phyloP scores from a whole-genome alignment of 257 asterid species.

The Petrea volubilis region DNA sequence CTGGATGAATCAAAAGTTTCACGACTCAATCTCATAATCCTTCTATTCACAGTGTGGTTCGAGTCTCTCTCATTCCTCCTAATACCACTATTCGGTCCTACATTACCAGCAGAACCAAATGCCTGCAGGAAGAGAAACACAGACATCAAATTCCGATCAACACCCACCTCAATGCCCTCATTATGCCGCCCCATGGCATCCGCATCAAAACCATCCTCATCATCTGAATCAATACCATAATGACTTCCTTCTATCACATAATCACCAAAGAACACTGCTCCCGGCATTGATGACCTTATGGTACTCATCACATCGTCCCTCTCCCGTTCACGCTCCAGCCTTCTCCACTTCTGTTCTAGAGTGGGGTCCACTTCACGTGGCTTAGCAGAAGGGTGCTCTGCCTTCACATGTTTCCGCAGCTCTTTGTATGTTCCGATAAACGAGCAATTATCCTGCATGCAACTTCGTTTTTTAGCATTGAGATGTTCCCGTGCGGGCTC shows the following conservation, averaged over 20 bases:
- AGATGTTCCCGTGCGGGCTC: conserved; percentile 67
- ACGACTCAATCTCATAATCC: conserved; percentile 11
- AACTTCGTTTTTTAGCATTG: conserved; percentile 56
- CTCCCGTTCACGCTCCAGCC: conserved; percentile 71
- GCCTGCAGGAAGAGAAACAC: conserved; percentile 60
- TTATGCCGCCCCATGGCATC: conserved; percentile 35
- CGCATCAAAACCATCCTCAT: conserved; percentile 45
- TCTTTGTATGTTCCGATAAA: conserved; percentile 72
- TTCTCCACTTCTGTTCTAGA: conserved; percentile 72
- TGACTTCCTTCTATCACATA: conserved; percentile 71
- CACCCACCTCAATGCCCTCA: conserved; percentile 22
- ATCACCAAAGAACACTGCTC: conserved; percentile 77
- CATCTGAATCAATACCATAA: conserved; percentile 49
- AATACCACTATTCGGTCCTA: conserved; percentile 4
- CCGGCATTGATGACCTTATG: conserved; percentile 73
- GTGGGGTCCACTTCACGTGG: conserved; percentile 83
- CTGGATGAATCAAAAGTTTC: too few species aligned
- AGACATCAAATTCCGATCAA: conserved; percentile 40
- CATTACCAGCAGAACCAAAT: conserved; percentile 56
- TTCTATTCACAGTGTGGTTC: conserved; percentile 24
- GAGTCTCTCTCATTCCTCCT: conserved; percentile 35
- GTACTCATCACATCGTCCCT: conserved; percentile 76
- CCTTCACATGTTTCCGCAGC: conserved; percentile 63
- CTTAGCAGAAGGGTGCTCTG: conserved; percentile 66
- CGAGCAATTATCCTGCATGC: conserved; percentile 71